Evolutionary conservation across 257 asterid genomes (phyloP), one percentile per base, ranked within the genome.

Genomic region (Solanum acaule): DNA sequence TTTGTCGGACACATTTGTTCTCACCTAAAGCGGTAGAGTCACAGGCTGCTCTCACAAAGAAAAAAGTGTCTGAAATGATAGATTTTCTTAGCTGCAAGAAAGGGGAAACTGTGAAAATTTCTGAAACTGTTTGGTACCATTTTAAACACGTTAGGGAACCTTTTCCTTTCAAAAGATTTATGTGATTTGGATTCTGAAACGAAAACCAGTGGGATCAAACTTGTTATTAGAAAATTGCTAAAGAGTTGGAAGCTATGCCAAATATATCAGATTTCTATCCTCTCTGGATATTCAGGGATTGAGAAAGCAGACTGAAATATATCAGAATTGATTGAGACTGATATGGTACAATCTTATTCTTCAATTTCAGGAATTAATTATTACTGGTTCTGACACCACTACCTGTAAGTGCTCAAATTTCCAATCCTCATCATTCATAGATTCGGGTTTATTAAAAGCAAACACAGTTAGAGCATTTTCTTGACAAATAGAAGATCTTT

Each of bases 1-100:
- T 90, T 0, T 90, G n/a, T n/a, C n/a, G 92, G 29, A 18, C 84
- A 1, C 94, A 92, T n/a, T 91, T 94, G 12, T 91, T 93, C 38
- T 89, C 94, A 1, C 23, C 34, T 0, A 89, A 83, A 87, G 92
- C 89, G 2, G 14, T 92, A 46, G 92, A 93, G 61, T 23, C 70
- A 61, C 29, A 61, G 13, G 70, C 70, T 22, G 5, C 70, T 22
- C 56, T 14, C 6, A 46, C 20, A 7, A 46, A 46, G 56, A 13
- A 46, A 87, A 94, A 90, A 86, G 79, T 73, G 20, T 10, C 16
- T 77, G 94, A 90, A 4, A 56, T 93, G 93, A 92, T 91, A 16
- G 91, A 89, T 40, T 42, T 27, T 56, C 71, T 94, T 86, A 90
- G 87, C 88, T 25, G 33, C 8, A 90, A 29, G 4, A 90, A 79